These are phyloP conservation scores for Cryptosporidium meleagridis DNA, from an alignment of 169 alveolate species.

Conservation along the genomic window DNA sequence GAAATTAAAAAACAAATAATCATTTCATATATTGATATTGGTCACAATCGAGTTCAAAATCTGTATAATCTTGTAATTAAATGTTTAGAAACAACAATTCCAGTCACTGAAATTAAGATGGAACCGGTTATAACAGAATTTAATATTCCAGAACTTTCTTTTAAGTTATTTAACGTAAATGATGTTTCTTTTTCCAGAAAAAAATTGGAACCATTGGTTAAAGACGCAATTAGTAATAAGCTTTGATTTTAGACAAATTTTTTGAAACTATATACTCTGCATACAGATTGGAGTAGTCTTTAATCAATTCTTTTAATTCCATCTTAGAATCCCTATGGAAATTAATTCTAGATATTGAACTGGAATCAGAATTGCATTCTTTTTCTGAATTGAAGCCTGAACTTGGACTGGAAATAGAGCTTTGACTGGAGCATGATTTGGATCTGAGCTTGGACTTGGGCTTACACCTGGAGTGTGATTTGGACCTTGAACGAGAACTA, in stretches of 20 bases:
- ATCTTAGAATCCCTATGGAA: not conserved
- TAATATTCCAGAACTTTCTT: not conserved
- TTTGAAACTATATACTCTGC: conserved; percentile 46
- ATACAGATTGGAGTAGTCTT: conserved; percentile 58
- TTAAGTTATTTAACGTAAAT: not conserved
- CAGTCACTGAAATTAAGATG: not conserved
- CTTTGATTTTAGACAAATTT: conserved; percentile 25
- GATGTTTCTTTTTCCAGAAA: conserved; percentile 30
- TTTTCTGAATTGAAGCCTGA: not conserved
- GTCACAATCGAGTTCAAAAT: not conserved
- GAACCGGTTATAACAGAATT: not conserved
- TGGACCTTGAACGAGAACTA: not conserved
- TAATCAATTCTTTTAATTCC: conserved; percentile 8
- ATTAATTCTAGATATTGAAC: not conserved
- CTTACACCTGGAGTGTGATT: not conserved
- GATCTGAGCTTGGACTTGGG: too few relatives aligned
- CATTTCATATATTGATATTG: not conserved
- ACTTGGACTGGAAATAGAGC: not conserved
- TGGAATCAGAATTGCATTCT: not conserved
- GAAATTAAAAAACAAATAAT: not conserved
- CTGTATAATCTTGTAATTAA: not conserved
- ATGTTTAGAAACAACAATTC: not conserved
- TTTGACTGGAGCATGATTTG: not conserved
- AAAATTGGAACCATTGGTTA: conserved; percentile 31
- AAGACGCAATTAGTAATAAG: conserved; percentile 7